Evolutionary conservation across 1,139 yeast genomes (phyloP), one percentile per base, ranked within the genome.

Genomic region (Taiozyma onychis): DNA sequence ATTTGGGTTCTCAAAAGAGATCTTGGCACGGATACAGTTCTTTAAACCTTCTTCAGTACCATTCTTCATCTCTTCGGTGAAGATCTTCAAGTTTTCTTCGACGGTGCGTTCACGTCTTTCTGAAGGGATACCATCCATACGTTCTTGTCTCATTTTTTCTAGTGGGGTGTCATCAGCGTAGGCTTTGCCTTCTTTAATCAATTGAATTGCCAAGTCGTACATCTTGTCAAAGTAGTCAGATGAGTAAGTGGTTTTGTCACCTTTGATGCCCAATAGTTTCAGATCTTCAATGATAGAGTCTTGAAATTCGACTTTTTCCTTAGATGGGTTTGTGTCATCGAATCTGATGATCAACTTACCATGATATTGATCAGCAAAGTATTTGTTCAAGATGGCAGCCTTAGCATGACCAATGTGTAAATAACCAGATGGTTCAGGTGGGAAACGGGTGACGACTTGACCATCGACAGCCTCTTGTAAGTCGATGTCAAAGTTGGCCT

Each of bases 381-480:
- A 91, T 73, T 91, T 95, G 75, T 93, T 93, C 66, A 93, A 79
- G 55, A 93, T 77, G 49, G 98, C 98, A 51, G 98, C 98, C 73
- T 93, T 93, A 56, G 96, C 97, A 67, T 93, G 99, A 62, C 99
- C 98, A 72, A 85, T 93, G 80, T 85, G 93, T 69, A 93, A 78
- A 72, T 89, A 91, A 75, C 98, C 98, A 73, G 95, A 87, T 49
- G 86, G 86, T 69, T 81, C 86, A 49, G 75, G 75, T 59, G 98
- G 98, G 83, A 93, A 93, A 74, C 99, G 87, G 49, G 98, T 93
- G 51, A 93, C 98, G 52, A 93, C 98, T 70, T 90, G 76, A 56
- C 99, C 99, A 56, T 86, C 83, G 64, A 80, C 82, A 53, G 98
- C 99, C 65, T 83, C 95, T 52, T 88, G 87, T 58, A 93, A 80